Evolutionary conservation across 805 yeast genomes (phyloP), one percentile per base, ranked within the genome.

Genomic region (Dipodascus albidus): DNA sequence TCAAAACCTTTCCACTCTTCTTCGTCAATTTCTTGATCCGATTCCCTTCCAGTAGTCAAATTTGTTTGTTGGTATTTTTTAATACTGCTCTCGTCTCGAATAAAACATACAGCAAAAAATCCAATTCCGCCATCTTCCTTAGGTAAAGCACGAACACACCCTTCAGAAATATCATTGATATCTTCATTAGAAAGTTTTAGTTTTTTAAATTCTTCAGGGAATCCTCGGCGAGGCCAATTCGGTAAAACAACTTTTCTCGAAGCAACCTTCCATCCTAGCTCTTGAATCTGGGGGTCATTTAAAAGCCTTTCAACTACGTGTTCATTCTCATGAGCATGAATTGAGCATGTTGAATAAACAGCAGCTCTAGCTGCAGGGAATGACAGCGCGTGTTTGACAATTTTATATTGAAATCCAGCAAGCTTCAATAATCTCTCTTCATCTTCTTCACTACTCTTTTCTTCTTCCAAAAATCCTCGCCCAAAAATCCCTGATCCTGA

Each of bases 401-500:
- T 88, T 47, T 81, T 82, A 64, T 78, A 85, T 70, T 93, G 99
- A 72, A 93, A 93, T 31, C 85, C 82, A 0, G 96, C 79, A 49
- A 93, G 74, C 61, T 83, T 87, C 21, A 76, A 74, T 50, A 95
- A 72, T 63, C 96, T 71, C 57, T 78, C 78, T 47, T 54, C 54
- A 23, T 59, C 54, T n/a, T 68, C 70, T 33, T 59, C 59, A 38
- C 49, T 54, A 38, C 49, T 53, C 54, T 35, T 17, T 42, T 72
- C 71, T 55, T 79, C 81, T 52, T 78, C 78, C 42, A 70, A 76
- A 22, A 67, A 69, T 1, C 83, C 86, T 38, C 96, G 72, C n/a
- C 97, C 96, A 71, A 91, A 91, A 47, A 93, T 93, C 2, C 99
- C 99, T 49, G 95, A 85, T 0, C 99, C 99, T 22, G 96, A 88